A percentile compares a stretch with the other conserved stretches of the same genome.
Conservation (phyloP, 352 stramenopile genomes). For the Phytophthora macrochlamydospora region DNA sequence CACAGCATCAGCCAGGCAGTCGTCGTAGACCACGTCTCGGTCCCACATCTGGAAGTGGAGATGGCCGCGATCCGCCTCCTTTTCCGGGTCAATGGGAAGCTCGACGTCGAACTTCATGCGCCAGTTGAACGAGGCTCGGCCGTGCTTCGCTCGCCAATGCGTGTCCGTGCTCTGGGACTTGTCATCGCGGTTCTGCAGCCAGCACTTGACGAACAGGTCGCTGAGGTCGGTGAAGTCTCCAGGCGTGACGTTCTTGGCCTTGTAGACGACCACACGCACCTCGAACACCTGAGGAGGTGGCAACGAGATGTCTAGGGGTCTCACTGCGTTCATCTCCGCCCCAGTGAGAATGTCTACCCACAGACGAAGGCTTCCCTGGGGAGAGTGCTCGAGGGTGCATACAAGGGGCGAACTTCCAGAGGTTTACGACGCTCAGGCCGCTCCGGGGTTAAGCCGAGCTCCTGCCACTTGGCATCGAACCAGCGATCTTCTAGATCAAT, state of each 20-base stretch:
- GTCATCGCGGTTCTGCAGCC: slow-evolving; percentile 83
- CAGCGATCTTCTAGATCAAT: slow-evolving; percentile 94
- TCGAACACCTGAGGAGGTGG: slow-evolving; percentile 80
- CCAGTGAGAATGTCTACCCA: slow-evolving; percentile 92
- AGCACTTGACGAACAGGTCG: slow-evolving; percentile 91
- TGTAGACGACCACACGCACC: slow-evolving; percentile 93
- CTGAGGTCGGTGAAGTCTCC: slow-evolving; percentile 87
- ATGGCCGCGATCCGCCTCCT: slow-evolving; percentile 68
- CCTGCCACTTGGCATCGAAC: slow-evolving; percentile 90
- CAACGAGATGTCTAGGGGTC: slow-evolving; percentile 81
- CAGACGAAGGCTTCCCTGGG: slow-evolving; percentile 74
- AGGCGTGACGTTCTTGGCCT: slow-evolving; percentile 86
- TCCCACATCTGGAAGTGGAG: slow-evolving; percentile 86
- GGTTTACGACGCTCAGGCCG: slow-evolving; percentile 53
- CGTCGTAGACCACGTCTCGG: slow-evolving; percentile 77
- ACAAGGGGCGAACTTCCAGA: slow-evolving; percentile 67
- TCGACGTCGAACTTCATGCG: slow-evolving; percentile 92
- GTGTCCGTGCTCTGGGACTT: slow-evolving; percentile 86
- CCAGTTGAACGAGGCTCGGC: slow-evolving; percentile 92
- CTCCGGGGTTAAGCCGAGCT: slow-evolving; percentile 51
- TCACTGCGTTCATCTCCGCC: slow-evolving; percentile 68
- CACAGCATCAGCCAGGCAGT: slow-evolving; percentile 78
- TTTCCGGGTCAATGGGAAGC: slow-evolving; percentile 73
- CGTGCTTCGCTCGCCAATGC: slow-evolving; percentile 90
- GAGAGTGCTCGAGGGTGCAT: slow-evolving; percentile 73